These are phyloP conservation scores for Aurifilum marmelostoma DNA, from an alignment of 2,329 filamentous ascomycete genomes.

Conservation along the genomic window DNA sequence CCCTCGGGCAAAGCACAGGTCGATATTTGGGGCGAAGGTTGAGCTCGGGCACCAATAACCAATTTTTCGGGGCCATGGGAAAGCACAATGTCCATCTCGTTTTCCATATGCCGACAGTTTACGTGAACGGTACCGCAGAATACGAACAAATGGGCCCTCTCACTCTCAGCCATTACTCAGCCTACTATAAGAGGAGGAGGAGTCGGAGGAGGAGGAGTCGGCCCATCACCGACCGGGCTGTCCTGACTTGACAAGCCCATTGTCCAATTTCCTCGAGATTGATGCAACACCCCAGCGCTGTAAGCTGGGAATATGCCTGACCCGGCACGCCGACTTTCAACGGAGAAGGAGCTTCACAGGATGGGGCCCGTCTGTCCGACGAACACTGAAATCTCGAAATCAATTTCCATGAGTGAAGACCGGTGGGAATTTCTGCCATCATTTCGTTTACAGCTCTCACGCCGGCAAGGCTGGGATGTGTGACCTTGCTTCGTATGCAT, in stretches of 20 bases:
- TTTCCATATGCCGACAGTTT: background rate
- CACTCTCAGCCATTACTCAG: conserved; percentile 9
- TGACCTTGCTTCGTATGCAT: background rate
- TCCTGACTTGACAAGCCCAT: conserved; percentile 11
- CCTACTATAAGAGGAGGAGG: conserved; percentile 8
- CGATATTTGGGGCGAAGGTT: background rate
- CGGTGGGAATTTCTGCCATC: background rate
- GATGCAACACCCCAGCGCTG: conserved; percentile 12
- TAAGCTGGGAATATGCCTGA: conserved; percentile 28
- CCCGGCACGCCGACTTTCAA: background rate
- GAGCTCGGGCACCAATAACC: background rate
- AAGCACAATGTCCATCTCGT: background rate
- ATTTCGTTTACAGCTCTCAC: background rate
- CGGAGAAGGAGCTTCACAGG: conserved; percentile 4
- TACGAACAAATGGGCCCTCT: conserved; percentile 15
- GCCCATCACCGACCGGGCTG: background rate
- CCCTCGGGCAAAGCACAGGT: background rate
- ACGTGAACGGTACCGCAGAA: background rate
- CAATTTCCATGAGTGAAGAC: background rate
- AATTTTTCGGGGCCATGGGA: background rate
- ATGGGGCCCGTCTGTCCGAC: background rate
- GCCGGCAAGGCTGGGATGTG: background rate
- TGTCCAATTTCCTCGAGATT: conserved; percentile 24
- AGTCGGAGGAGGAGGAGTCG: background rate
- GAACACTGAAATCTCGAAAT: background rate